phyloP scores from a whole-genome alignment of 345 rosid species.

The Gossypium longicalyx region DNA sequence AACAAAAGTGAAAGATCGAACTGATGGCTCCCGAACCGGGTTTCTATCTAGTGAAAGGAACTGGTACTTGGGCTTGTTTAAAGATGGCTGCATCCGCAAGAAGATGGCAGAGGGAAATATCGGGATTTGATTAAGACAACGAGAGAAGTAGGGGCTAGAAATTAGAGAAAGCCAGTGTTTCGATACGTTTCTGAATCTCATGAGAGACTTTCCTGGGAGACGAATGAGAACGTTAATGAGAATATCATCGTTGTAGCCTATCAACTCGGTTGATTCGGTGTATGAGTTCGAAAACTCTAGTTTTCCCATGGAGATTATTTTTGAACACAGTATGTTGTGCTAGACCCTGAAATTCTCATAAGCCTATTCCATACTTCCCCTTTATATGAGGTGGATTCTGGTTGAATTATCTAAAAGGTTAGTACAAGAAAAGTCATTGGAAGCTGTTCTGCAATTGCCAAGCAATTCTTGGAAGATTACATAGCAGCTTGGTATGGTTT shows the following conservation, averaged over 20 bases:
- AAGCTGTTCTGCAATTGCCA: not conserved
- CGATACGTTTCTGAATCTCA: conserved; percentile 33
- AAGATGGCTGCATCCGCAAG: conserved; percentile 4
- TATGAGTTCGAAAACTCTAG: not conserved
- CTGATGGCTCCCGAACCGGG: conserved; percentile 9
- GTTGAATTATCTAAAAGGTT: not conserved
- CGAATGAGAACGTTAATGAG: conserved; percentile 27
- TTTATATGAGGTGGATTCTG: not conserved
- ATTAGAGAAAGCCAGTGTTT: conserved; percentile 33
- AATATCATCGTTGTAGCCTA: conserved; percentile 26
- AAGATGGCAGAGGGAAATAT: conserved; percentile 15
- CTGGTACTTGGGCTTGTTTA: not conserved
- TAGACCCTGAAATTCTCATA: not conserved
- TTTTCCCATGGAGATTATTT: not conserved
- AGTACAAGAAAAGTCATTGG: not conserved
- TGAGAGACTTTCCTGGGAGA: conserved; percentile 26
- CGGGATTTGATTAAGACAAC: not conserved
- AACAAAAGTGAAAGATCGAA: conserved; percentile 21
- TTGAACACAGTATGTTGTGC: not conserved
- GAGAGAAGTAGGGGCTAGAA: conserved; percentile 24
- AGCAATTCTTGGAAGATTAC: conserved; percentile 9
- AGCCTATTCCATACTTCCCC: not conserved
- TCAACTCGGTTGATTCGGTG: conserved; percentile 16
- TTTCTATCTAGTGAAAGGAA: conserved; percentile 18
- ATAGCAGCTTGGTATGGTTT: not conserved